phyloP scores from a whole-genome alignment of 2,329 filamentous ascomycete genomes.

The Ramichloridium luteum region DNA sequence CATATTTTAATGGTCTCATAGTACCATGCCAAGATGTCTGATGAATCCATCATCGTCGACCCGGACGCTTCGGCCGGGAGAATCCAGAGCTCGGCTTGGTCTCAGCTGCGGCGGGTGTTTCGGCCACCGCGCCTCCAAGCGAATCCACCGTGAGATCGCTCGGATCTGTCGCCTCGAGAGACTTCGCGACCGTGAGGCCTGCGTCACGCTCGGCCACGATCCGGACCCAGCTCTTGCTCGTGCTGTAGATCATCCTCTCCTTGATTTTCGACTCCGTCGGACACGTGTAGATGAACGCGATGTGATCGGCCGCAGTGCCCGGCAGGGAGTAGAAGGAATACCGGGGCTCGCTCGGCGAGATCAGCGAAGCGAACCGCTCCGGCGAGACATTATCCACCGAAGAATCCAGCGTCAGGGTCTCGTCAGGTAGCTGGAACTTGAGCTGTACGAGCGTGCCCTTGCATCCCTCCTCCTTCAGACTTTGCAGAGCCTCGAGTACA shows the following conservation, averaged over 20 bases:
- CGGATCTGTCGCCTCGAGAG: conserved; percentile 51
- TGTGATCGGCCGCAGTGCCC: conserved; percentile 33
- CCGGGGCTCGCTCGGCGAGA: conserved; percentile 57
- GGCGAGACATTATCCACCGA: conserved; percentile 43
- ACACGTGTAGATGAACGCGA: conserved; percentile 76
- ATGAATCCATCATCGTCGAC: conserved; percentile 41
- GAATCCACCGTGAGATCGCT: conserved; percentile 56
- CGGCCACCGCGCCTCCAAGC: conserved; percentile 29
- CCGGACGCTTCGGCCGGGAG: conserved; percentile 67
- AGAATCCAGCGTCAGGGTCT: conserved; percentile 55
- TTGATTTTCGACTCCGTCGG: conserved; percentile 62
- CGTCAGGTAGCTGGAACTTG: conserved; percentile 43
- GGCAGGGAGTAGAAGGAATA: conserved; percentile 66
- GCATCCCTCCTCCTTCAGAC: conserved; percentile 37
- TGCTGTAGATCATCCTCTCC: conserved; percentile 74
- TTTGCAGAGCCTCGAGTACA: conserved; percentile 51
- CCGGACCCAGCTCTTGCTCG: conserved; percentile 37
- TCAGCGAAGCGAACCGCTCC: conserved; percentile 44
- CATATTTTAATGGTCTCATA: no score
- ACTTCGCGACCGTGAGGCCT: conserved; percentile 56
- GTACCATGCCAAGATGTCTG: no score
- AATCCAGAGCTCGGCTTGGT: conserved; percentile 56
- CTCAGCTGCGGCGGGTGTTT: conserved; percentile 45
- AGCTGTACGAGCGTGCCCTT: conserved; percentile 15
- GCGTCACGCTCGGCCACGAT: conserved; percentile 57